These are phyloP conservation scores for Tylopilus sp. DNA, from an alignment of 1,284 basidiomycete genomes.

Conservation along the genomic window DNA sequence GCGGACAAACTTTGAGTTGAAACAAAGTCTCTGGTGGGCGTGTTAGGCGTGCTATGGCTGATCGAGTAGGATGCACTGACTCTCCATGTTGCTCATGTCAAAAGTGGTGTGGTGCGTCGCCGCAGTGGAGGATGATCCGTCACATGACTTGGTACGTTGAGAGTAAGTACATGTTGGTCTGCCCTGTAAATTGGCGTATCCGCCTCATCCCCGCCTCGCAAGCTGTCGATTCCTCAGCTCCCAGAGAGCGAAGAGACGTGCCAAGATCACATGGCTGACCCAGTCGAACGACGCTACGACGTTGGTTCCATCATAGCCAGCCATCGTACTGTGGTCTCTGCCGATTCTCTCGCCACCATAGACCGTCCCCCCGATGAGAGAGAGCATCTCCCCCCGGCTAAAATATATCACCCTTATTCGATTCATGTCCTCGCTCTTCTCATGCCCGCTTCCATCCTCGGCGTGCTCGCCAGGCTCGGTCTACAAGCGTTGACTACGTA, in stretches of 20 bases:
- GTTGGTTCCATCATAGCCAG: constrained; percentile 36
- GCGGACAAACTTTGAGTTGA: constrained; percentile 73
- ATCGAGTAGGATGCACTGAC: constrained; percentile 46
- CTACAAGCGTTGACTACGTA: constrained; percentile 69
- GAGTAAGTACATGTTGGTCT: no score
- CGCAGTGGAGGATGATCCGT: not conserved
- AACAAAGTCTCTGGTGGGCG: constrained; percentile 79
- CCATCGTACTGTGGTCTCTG: constrained; percentile 35
- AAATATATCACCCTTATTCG: constrained; percentile 57
- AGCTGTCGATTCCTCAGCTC: no score
- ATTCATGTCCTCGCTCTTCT: constrained; percentile 66
- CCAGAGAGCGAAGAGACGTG: constrained; percentile 1
- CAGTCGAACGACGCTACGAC: constrained; percentile 17
- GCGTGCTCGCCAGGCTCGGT: constrained; percentile 75
- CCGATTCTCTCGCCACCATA: constrained; percentile 45
- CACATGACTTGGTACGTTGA: no score
- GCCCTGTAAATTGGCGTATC: no score
- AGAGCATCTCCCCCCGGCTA: constrained; percentile 42
- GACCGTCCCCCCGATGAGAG: constrained; percentile 48
- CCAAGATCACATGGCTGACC: not conserved
- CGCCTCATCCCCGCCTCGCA: no score
- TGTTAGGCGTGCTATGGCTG: constrained; percentile 1
- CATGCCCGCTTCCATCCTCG: constrained; percentile 74
- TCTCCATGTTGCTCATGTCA: constrained; percentile 84
- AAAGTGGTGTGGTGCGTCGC: not conserved